A percentile compares a stretch with the other conserved stretches of the same genome.
Evolutionary conservation across 805 yeast species (phyloP).

Genomic region (Candida cerambycidarum): DNA sequence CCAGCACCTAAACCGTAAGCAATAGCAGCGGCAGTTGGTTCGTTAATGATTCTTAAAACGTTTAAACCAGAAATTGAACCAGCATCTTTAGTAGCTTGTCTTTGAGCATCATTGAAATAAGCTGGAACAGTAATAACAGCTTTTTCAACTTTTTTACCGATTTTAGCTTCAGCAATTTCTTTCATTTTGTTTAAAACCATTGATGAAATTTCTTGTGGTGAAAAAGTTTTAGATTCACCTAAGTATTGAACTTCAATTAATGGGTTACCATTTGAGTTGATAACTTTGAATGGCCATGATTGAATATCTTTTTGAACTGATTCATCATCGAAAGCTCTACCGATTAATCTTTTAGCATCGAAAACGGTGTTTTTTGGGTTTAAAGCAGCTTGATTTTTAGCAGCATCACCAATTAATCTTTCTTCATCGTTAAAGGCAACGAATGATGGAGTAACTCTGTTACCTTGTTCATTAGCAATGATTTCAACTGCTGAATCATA

Average conservation of each 20-base stretch:
- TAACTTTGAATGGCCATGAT: slow-evolving; percentile 49
- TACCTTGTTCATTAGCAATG: slow-evolving; percentile 53
- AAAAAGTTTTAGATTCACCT: slow-evolving; percentile 47
- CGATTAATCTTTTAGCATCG: slow-evolving; percentile 54
- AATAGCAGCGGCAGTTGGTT: slow-evolving; percentile 90
- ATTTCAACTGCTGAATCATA: slow-evolving; percentile 50
- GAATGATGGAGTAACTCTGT: slow-evolving; percentile 52
- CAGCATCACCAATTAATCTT: slow-evolving; percentile 54
- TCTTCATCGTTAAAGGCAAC: slow-evolving; percentile 50
- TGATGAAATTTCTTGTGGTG: slow-evolving; percentile 50
- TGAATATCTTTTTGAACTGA: slow-evolving; percentile 58
- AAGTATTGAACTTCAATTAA: slow-evolving; percentile 47
- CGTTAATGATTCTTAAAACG: slow-evolving; percentile 50
- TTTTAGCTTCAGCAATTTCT: slow-evolving; percentile 83
- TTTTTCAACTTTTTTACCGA: slow-evolving; percentile 71
- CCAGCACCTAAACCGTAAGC: slow-evolving; percentile 93
- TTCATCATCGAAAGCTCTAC: slow-evolving; percentile 61
- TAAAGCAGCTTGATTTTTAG: slow-evolving; percentile 51
- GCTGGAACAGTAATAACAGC: slow-evolving; percentile 52
- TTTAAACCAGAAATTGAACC: slow-evolving; percentile 53
- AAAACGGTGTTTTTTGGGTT: slow-evolving; percentile 51
- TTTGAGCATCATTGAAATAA: slow-evolving; percentile 50
- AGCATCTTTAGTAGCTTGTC: slow-evolving; percentile 53
- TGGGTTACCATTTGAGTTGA: slow-evolving; percentile 47
- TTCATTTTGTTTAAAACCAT: slow-evolving; percentile 52